These are phyloP conservation scores for Populus hybrid DNA, from an alignment of 441 rosid species.

Conservation along the genomic window DNA sequence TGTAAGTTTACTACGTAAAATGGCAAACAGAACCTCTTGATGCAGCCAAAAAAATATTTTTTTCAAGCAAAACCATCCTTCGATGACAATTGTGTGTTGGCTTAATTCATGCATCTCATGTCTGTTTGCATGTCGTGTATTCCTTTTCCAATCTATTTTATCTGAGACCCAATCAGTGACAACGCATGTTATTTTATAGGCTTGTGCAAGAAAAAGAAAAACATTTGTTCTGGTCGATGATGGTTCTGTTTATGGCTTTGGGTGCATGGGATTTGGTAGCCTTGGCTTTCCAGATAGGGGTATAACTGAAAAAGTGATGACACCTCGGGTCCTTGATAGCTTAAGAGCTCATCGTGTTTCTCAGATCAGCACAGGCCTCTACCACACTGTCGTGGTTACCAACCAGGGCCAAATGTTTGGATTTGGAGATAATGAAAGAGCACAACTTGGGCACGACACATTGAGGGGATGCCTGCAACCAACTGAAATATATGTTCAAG, in stretches of 20 bases:
- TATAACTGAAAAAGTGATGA: constrained; percentile 63
- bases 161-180: neutral
- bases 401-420: constrained; percentile 67
- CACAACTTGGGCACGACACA: constrained; percentile 83
- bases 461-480: constrained; percentile 72
- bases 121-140: neutral
- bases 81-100: neutral
- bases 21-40: neutral
- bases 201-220: constrained; percentile 94
- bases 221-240: constrained; percentile 79
- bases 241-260: constrained; percentile 76
- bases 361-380: constrained; percentile 84
- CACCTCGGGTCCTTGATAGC: constrained; percentile 67
- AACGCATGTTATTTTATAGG: constrained; percentile 37
- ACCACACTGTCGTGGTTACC: constrained; percentile 83
- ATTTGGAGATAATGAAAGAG: constrained; percentile 89
- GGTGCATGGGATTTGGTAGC: constrained; percentile 94
- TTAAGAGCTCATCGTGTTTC: constrained; percentile 63
- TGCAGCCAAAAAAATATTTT: neutral
- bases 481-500: constrained; percentile 69
- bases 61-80: neutral
- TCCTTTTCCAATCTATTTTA: neutral
- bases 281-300: constrained; percentile 86
- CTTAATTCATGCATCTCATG: neutral
- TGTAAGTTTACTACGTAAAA: neutral